Conservation (phyloP, 2,329 filamentous ascomycete species). For the Cladosporium sp. region DNA sequence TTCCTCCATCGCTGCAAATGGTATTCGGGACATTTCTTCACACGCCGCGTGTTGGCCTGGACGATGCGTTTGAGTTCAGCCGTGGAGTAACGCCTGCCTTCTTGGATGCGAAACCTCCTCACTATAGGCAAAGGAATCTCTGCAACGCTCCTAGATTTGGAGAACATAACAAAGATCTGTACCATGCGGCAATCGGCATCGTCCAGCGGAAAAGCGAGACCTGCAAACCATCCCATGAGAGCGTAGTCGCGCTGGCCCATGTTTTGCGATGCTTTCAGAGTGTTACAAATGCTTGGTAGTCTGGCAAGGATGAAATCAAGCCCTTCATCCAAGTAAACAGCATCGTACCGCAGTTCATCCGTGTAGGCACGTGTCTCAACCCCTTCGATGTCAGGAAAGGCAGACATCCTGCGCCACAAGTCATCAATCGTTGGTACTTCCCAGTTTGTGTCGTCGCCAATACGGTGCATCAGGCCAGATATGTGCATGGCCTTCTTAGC, state of each 20-base stretch:
- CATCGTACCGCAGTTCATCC: conserved; percentile 11
- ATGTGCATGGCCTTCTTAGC: conserved; percentile 11
- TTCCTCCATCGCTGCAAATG: background rate
- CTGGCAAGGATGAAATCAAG: conserved; percentile 2
- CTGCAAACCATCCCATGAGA: conserved; percentile 24
- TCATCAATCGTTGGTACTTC: background rate
- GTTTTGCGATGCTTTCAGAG: conserved; percentile 6
- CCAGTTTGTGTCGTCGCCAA: conserved; percentile 5
- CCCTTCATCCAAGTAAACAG: conserved; percentile 4
- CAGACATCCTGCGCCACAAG: conserved; percentile 1
- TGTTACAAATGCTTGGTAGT: conserved; percentile 13
- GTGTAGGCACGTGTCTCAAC: background rate
- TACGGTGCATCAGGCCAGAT: conserved; percentile 5
- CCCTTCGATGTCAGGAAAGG: background rate
- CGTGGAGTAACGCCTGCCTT: conserved; percentile 12
- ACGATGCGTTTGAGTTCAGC: conserved; percentile 29
- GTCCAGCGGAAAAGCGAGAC: conserved; percentile 36
- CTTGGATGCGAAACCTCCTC: conserved; percentile 27
- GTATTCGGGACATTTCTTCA: background rate
- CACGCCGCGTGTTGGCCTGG: conserved; percentile 10
- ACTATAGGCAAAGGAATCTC: conserved; percentile 32
- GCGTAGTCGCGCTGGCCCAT: conserved; percentile 8
- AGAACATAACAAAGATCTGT: conserved; percentile 35
- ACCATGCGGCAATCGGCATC: conserved; percentile 36
- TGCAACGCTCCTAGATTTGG: conserved; percentile 34